phyloP scores from a whole-genome alignment of 179 eudicot genomes.

The Patellifolia procumbens region DNA sequence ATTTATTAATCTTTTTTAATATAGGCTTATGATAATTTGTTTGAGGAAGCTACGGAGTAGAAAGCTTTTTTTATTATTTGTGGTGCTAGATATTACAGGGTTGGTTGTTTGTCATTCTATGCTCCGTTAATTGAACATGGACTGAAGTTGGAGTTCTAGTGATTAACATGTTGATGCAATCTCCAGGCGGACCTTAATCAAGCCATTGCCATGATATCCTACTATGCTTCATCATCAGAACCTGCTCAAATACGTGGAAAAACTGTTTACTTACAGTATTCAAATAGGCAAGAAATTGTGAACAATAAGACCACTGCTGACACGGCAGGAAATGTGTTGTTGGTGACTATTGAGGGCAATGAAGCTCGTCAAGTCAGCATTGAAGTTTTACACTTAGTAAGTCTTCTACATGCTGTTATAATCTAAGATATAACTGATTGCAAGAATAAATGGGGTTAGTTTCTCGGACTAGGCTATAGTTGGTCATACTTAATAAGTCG shows the following conservation, averaged over 20 bases:
- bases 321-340: constrained; percentile 88
- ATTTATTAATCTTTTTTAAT: background rate
- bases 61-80: background rate
- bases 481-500: constrained; percentile 56
- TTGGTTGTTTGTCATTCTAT: background rate
- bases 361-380: constrained; percentile 99
- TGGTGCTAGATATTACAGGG: background rate
- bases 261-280: constrained; percentile 96
- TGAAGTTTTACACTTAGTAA: constrained; percentile 96
- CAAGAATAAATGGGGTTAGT: constrained; percentile 40
- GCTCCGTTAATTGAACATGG: background rate
- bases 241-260: constrained; percentile 99
- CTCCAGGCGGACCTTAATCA: constrained; percentile 88
- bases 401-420: constrained; percentile 38
- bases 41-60: background rate
- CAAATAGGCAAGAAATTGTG: constrained; percentile 97
- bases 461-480: constrained; percentile 54
- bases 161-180: constrained; percentile 6
- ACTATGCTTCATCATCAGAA: constrained; percentile 97
- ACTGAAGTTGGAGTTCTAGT: background rate
- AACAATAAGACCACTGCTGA: constrained; percentile 98
- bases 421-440: constrained; percentile 39
- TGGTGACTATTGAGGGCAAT: constrained; percentile 94
- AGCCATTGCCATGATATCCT: constrained; percentile 98
- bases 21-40: background rate